phyloP scores from a whole-genome alignment of 495 filamentous ascomycete genomes.

The Gamarada debralockiae region DNA sequence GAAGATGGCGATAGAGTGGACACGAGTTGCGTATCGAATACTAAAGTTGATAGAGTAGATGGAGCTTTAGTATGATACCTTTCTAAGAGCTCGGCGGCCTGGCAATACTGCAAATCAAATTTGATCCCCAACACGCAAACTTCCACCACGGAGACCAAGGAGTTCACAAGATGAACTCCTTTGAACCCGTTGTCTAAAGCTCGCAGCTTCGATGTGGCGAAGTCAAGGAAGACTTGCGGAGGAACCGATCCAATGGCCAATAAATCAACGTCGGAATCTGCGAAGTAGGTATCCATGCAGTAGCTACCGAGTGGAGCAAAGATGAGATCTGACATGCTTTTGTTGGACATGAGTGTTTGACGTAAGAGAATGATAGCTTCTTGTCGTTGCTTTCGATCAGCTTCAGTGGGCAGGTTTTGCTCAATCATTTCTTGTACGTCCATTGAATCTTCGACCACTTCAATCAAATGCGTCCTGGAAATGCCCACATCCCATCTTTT shows the following conservation, averaged over 20 bases:
- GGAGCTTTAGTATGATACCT: too few species aligned
- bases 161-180: too few species aligned
- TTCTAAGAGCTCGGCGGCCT: too few species aligned
- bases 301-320: slow-evolving; percentile 57
- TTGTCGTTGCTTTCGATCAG: slow-evolving; percentile 36
- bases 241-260: slow-evolving; percentile 54
- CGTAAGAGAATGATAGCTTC: slow-evolving; percentile 40
- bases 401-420: slow-evolving; percentile 34
- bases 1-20: too few species aligned
- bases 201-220: slow-evolving; percentile 45
- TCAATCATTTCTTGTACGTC: slow-evolving; percentile 32
- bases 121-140: too few species aligned
- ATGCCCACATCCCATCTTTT: too few species aligned
- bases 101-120: too few species aligned
- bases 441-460: too few species aligned
- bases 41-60: too few species aligned
- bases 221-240: slow-evolving; percentile 48
- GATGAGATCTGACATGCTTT: slow-evolving; percentile 21
- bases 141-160: too few species aligned
- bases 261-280: slow-evolving; percentile 53
- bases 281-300: slow-evolving; percentile 51
- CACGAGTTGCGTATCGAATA: too few species aligned
- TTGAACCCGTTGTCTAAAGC: slow-evolving; percentile 21
- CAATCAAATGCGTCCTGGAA: too few species aligned
- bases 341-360: slow-evolving; percentile 30